A percentile compares a stretch with the other conserved stretches of the same genome.
Conservation (phyloP, 169 alveolate species). For the Theileria orientalis region DNA sequence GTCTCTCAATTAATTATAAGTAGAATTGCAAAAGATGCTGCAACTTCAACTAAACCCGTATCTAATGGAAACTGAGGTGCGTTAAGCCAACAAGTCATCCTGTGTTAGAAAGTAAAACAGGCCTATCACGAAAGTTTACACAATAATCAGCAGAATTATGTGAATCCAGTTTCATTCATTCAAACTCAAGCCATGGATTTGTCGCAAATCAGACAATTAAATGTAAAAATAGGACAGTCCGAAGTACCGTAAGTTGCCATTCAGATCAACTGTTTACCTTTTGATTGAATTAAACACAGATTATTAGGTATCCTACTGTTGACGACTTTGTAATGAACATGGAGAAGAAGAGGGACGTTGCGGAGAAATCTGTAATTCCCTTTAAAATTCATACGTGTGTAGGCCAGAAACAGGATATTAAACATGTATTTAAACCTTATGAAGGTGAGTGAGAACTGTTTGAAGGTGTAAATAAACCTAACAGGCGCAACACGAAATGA, state of each 20-base stretch:
- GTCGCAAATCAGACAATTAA: slow-evolving; percentile 57
- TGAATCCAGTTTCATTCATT: slow-evolving; percentile 29
- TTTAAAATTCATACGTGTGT: not conserved
- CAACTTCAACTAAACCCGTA: slow-evolving; percentile 48
- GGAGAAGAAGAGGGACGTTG: slow-evolving; percentile 76
- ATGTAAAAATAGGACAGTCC: slow-evolving; percentile 77
- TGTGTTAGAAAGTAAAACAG: not conserved
- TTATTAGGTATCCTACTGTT: slow-evolving; percentile 71
- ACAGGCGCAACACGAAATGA: slow-evolving; percentile 75
- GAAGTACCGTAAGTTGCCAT: slow-evolving; percentile 59
- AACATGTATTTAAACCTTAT: slow-evolving; percentile 70
- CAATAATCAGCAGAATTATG: not conserved
- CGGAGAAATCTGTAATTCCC: slow-evolving; percentile 64
- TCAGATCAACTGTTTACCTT: not conserved
- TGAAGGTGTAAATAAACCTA: not conserved
- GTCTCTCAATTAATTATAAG: not conserved
- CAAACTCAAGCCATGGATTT: slow-evolving; percentile 27
- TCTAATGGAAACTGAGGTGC: slow-evolving; percentile 26
- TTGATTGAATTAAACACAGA: not conserved
- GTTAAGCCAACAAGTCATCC: not conserved
- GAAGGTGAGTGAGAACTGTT: slow-evolving; percentile 27
- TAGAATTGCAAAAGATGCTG: slow-evolving; percentile 56
- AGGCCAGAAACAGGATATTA: slow-evolving; percentile 63
- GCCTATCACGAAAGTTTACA: not conserved
- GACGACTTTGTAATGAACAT: slow-evolving; percentile 79